Conservation (phyloP, 495 filamentous ascomycete genomes). For the Staphylotrichum tortipilum region DNA sequence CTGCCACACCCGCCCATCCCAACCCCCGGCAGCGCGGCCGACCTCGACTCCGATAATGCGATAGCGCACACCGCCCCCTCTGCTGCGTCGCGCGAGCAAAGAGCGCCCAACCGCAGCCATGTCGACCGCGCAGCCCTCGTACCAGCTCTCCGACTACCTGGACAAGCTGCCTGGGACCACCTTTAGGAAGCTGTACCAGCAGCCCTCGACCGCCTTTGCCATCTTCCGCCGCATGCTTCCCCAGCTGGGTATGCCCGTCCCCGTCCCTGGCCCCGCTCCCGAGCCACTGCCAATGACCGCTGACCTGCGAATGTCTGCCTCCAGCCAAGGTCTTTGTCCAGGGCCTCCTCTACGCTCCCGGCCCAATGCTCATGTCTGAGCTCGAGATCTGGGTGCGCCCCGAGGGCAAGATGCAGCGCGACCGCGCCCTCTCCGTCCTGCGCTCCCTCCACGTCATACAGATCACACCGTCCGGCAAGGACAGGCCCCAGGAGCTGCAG, state of each 20-base stretch:
- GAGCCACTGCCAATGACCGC: constrained; percentile 9
- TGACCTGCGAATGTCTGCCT: too few relatives aligned
- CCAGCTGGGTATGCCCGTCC: constrained; percentile 57
- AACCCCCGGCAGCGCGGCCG: neutral
- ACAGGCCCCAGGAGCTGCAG: constrained; percentile 55
- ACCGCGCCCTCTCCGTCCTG: constrained; percentile 72
- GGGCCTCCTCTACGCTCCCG: constrained; percentile 79
- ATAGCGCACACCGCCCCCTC: neutral
- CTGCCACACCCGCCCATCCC: neutral
- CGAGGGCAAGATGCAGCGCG: constrained; percentile 64
- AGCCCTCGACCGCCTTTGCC: constrained; percentile 88
- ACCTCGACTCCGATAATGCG: neutral
- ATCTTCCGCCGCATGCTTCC: constrained; percentile 97
- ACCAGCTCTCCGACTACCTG: constrained; percentile 69
- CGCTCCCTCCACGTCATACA: constrained; percentile 74
- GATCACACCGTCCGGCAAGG: constrained; percentile 45
- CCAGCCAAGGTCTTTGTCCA: constrained; percentile 92
- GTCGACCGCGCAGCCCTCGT: constrained; percentile 25
- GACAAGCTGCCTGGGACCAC: constrained; percentile 82
- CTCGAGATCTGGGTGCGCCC: constrained; percentile 77
- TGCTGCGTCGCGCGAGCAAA: neutral
- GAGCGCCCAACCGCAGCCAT: constrained; percentile 17
- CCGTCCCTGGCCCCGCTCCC: neutral
- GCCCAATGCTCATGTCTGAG: constrained; percentile 62
- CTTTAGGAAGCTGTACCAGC: constrained; percentile 83